Percentiles rank a stretch among this genome's conserved stretches.
These are phyloP conservation scores for Lantana camara DNA, from an alignment of 257 asterid genomes.

Conservation along the genomic window DNA sequence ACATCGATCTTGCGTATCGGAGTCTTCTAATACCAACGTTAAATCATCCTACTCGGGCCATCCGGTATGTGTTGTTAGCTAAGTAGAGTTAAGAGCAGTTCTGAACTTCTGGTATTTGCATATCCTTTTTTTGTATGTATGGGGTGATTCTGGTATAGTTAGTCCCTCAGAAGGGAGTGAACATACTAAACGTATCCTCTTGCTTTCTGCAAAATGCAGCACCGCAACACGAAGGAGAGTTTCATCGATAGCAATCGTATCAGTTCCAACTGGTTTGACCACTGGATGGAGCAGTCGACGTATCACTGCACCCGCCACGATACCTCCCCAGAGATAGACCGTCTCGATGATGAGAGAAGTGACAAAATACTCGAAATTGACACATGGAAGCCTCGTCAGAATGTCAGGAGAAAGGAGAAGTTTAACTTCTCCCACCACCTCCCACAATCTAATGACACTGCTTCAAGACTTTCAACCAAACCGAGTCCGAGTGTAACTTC, in stretches of 20 bases:
- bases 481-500: constrained; percentile 71
- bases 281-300: constrained; percentile 70
- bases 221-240: constrained; percentile 38
- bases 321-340: constrained; percentile 19
- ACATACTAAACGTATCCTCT: background rate
- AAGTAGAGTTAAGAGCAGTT: no score
- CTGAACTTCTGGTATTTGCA: no score
- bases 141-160: no score
- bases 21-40: constrained; percentile 31
- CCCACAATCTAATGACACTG: constrained; percentile 35
- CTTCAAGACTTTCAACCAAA: constrained; percentile 42
- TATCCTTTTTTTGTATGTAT: no score
- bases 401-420: constrained; percentile 33
- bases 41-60: constrained; percentile 27
- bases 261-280: constrained; percentile 57
- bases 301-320: constrained; percentile 43
- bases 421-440: constrained; percentile 1
- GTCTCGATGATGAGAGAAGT: constrained; percentile 53
- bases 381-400: constrained; percentile 70
- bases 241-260: constrained; percentile 34
- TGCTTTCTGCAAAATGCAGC: constrained; percentile 36
- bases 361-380: constrained; percentile 85
- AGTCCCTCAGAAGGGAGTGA: background rate
- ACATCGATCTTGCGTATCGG: constrained; percentile 44
- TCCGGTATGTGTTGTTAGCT: no score